Evolutionary conservation across 2,329 filamentous ascomycete genomes (phyloP), one percentile per base, ranked within the genome.

Genomic region (Pseudogymnoascus sp.): DNA sequence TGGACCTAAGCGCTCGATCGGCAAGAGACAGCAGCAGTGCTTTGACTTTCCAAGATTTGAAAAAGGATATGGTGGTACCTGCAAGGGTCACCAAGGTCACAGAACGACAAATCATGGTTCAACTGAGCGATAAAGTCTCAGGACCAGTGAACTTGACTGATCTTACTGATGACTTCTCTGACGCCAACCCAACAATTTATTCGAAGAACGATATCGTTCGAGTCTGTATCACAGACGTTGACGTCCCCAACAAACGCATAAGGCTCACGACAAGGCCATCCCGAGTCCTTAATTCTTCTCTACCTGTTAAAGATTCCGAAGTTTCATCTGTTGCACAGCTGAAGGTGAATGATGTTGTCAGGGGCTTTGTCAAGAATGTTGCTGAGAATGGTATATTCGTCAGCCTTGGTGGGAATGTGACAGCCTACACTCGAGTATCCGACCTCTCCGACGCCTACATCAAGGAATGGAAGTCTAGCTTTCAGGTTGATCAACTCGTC

Each of bases 401-500:
- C 52, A 81, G 86, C 23, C 79, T 99, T 2, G 91, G 92, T 41
- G 88, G 89, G 15, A 84, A 87, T 63, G 80, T 96, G 15, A 89
- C 88, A 57, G 92, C 86, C 0, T 87, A 92, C 68, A 88, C 96
- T 55, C 87, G 89, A 66, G 86, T 97, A 59, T 83, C 88, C 8
- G 92, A 97, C 71, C 79, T 99, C 12, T 96, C 92, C 0, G 94
- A 99, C 71, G 82, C 83, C 6, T 99, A 86, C 71, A 76, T 99
- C 67, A 97, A 97, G 73, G 90, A 97, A 63, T 99, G 94, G 94
- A 95, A 96, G 75, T 83, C 89, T 34, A 79, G 86, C 45, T 96
- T 92, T 74, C 85, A 94, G 67, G 76, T 92, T 55, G 90, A 95
- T 68, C 91, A 97, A 73, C 79, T 99, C 5, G 90, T 99, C 59